Percentiles rank a stretch among this genome's conserved stretches.
Evolutionary conservation across 2,329 filamentous ascomycete species (phyloP).

Genomic region (Cercospora janseana): DNA sequence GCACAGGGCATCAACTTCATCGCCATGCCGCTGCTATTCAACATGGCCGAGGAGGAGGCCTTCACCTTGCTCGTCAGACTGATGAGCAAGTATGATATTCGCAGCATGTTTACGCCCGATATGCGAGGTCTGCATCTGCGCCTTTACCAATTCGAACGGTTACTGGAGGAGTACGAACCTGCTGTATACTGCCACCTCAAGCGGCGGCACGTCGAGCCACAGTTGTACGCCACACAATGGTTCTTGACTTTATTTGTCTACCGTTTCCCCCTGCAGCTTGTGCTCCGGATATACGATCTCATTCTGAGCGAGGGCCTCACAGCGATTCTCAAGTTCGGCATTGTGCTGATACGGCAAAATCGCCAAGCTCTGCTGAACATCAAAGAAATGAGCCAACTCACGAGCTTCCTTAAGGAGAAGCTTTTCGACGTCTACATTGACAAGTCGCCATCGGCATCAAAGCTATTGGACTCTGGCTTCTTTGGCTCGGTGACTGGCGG

Average conservation of each 20-base stretch:
- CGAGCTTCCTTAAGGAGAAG: constrained; percentile 86
- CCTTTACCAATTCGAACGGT: constrained; percentile 89
- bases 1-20: constrained; percentile 99
- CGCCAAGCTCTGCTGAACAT: constrained; percentile 72
- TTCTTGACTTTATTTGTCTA: constrained; percentile 98
- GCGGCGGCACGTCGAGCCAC: constrained; percentile 79
- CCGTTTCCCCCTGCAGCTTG: constrained; percentile 91
- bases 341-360: constrained; percentile 96
- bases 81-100: constrained; percentile 94
- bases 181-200: constrained; percentile 92
- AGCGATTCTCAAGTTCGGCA: constrained; percentile 89
- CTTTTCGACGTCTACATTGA: constrained; percentile 98
- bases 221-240: constrained; percentile 97
- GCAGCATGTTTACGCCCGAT: constrained; percentile 89
- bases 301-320: constrained; percentile 86
- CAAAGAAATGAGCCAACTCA: constrained; percentile 87
- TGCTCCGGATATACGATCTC: constrained; percentile 93
- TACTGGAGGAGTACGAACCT: constrained; percentile 91
- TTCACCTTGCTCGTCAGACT: constrained; percentile 89
- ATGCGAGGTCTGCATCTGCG: constrained; percentile 95
- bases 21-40: constrained; percentile 93
- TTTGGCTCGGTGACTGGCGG: constrained; percentile 89
- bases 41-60: constrained; percentile 96
- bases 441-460: constrained; percentile 84
- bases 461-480: constrained; percentile 92